Conservation (phyloP, 164 flowering plant species). For the Magnolia changhungtana region DNA sequence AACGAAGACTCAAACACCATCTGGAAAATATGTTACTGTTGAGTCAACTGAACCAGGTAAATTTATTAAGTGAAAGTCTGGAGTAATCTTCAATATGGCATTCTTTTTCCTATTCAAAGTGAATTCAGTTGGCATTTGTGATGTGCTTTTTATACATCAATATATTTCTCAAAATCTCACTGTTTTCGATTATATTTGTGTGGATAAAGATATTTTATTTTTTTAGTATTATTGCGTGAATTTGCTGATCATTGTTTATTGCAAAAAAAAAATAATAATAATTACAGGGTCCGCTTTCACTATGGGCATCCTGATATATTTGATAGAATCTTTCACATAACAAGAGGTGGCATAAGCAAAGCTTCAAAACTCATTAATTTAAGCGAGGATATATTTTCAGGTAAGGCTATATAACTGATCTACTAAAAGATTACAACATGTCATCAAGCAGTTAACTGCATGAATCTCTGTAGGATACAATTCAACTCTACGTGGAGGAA, state of each 20-base stretch:
- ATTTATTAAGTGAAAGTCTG: too few species aligned
- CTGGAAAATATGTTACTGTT: neutral
- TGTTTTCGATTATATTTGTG: neutral
- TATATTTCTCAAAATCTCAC: neutral
- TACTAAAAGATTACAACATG: neutral
- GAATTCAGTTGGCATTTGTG: neutral
- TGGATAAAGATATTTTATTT: neutral
- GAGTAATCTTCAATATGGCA: neutral
- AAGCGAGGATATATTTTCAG: slow-evolving; percentile 45
- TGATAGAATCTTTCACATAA: slow-evolving; percentile 39
- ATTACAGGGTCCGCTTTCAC: slow-evolving; percentile 39
- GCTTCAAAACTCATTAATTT: slow-evolving; percentile 38
- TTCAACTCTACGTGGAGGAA: slow-evolving; percentile 88
- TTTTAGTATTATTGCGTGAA: neutral
- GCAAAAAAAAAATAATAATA: neutral
- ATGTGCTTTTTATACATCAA: neutral
- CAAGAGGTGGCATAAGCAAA: slow-evolving; percentile 46
- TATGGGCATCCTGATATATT: slow-evolving; percentile 50
- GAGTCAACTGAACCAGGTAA: neutral
- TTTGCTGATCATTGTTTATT: slow-evolving; percentile 6
- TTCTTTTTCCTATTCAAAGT: neutral
- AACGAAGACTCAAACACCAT: neutral
- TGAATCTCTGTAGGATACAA: slow-evolving; percentile 59
- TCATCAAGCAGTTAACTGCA: slow-evolving; percentile 2
- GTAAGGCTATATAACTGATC: slow-evolving; percentile 14